Evolutionary conservation across 1,284 basidiomycete genomes (phyloP), one percentile per base, ranked within the genome.

Genomic region (Cryptococcus neoformans): DNA sequence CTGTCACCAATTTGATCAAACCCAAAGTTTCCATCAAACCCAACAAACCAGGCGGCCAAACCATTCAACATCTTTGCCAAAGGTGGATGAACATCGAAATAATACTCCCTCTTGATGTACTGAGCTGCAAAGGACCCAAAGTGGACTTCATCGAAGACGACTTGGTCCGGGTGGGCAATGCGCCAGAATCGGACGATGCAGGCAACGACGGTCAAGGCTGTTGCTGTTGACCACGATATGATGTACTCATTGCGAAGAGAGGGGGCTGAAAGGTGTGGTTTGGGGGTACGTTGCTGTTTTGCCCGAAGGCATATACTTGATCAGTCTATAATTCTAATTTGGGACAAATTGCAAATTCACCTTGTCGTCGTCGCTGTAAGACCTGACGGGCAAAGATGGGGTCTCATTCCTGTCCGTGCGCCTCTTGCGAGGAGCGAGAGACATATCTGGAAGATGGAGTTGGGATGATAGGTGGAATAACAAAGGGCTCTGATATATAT

Each of bases 41-140:
- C 96, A 45, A 95, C 90, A 59, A 96, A 87, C 90, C 92, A 98
- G 60, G 92, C 96, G 34, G 90, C 89, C 41, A 95, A 83, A 48
- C 88, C 96, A 68, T 94, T 89, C 37, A 97, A 82, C 63, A 97
- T 83, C 75, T 97, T 97, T 47, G 94, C 92, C 53, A 97, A 86
- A 12, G 95, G 95, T 42, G 95, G 95, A 71, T 99, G 96, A 4
- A 99, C 96, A 76, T 99, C 96, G 81, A 99, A 99, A 80, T 98
- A 98, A 80, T 96, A 99, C 78, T 96, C 85, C 62, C 93, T 83
- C 54, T 81, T 81, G 68, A 97, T 86, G 78, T 97, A 97, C 76
- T 92, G 90, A 6, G 89, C 85, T 16, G 93, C 92, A 76, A 98
- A 94, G 79, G 73, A 66, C 14, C 92, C 92, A 72, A 96, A 97